Base-by-base conservation (phyloP, 306 rosid species). In the Quercus cerris region DNA sequence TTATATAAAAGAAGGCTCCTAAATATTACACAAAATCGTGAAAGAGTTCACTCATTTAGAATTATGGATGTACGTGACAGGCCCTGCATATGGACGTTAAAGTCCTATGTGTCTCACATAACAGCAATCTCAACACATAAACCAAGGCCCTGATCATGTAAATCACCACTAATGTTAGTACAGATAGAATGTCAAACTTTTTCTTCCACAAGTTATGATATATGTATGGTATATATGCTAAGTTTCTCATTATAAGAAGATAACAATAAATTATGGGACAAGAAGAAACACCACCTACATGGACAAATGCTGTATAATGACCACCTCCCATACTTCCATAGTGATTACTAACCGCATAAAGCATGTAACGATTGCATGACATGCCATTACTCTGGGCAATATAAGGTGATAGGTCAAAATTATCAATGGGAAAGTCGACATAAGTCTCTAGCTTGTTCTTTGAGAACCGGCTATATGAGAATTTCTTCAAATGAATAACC, bases 261-360 rank as follows among this genome's bases (percentile, higher is more conserved):
- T 8, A 56, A 80, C 20, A 28, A 44, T 22, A 15, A 77, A 72
- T 19, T 44, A 6, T 56, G 2, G 1, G 68, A 74, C 72, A 72
- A 64, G 69, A 84, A 80, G 33, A 31, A 76, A 63, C 44, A 74
- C 55, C 72, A 85, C 99, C 93, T 90, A 93, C 99, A 82, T 95
- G 97, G 85, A 93, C 97, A 87, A 90, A 91, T 81, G 99, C 99
- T 4, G 98, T 95, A 86, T 95, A 95, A 80, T 95, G 99, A 76
- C 99, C 98, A 69, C 98, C 99, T 75, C 98, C 98, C 99, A 95
- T 89, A 94, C 96, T 93, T 81, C 99, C 99, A 81, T 70, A 95
- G 85, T 95, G 99, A 81, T 95, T 95, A 83, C 99, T 95, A 71
- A 95, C 80, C 11, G 99, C 98, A 80, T 93, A 95, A 77, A 93